Base-by-base conservation (phyloP, 495 filamentous ascomycete genomes). In the Aspergillus cavernicola region DNA sequence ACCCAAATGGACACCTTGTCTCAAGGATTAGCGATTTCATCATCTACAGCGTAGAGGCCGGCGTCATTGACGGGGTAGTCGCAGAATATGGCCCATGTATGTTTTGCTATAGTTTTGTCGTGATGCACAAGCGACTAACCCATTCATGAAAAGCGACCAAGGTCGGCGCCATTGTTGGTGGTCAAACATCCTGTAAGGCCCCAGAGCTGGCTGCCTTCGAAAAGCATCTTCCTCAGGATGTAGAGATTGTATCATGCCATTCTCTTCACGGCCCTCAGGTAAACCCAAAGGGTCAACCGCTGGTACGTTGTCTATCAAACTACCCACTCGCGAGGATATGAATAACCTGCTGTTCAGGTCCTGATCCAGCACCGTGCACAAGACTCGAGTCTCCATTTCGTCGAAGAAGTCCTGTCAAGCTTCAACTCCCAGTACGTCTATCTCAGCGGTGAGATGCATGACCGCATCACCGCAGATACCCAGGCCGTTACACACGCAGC, bases 401-500 rank as follows among this genome's bases (percentile, higher is more conserved):
- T 97, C 28, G 83, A 92, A 60, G 65, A 74, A 3, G 85, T 96
- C 51, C 80, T 97, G 11, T 83, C 83, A 37, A 95, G 89, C 60
- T 85, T 98, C 28, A 74, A 77, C 13, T 92, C 89, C 31, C 87
- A 87, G 59, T 81, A 86, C 62, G 95, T 97, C 57, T 83, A 89
- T 58, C 85, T 98, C 45, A 87, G 86, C 4, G 92, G 91, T 15
- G 78, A 83, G 57, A 80, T 89, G 67, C 93, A 98, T 62, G 93
- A 98, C 70, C 87, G 89, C 40, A 97, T 98, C 68, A 98, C 93
- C 1, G 93, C 93, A 32, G 93, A 98, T 67, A 98, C 93, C 2
- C 93, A 98, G 65, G 95, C 93, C 20, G 93, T 97, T 35, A 97
- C 93, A 3, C 93, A 98, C 71, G 93, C 91, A 8, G 93, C 95